A percentile compares a stretch with the other conserved stretches of the same genome.
Evolutionary conservation across 495 filamentous ascomycete species (phyloP).

Genomic region (Xylaria bambusicola): DNA sequence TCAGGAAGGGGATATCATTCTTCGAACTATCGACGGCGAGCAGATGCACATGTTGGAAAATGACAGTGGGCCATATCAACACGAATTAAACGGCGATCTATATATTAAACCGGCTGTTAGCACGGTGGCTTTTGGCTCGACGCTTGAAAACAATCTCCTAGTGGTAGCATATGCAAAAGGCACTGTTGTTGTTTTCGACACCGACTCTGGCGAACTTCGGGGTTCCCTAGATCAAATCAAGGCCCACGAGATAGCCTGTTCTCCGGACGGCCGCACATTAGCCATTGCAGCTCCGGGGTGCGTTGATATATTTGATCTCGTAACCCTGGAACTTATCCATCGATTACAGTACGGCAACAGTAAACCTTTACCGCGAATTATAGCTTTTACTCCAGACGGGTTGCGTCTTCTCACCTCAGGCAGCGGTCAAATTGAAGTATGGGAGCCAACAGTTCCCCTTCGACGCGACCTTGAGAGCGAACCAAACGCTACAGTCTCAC

Average conservation of each 20-base stretch:
- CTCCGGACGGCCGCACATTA: slow-evolving; percentile 3
- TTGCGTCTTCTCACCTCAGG: slow-evolving; percentile 7
- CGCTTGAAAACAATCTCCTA: slow-evolving; percentile 11
- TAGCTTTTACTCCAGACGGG: not conserved
- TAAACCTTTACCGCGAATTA: not conserved
- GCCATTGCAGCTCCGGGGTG: slow-evolving; percentile 4
- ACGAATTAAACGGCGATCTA: not conserved
- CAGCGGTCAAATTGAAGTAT: not conserved
- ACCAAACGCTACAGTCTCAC: slow-evolving; percentile 24
- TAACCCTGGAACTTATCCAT: not conserved
- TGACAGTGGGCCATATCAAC: slow-evolving; percentile 17
- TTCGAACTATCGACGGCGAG: slow-evolving; percentile 29
- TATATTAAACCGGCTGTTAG: not conserved
- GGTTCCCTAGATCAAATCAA: not conserved
- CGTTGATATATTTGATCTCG: slow-evolving; percentile 1
- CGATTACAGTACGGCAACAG: not conserved
- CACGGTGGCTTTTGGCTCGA: slow-evolving; percentile 15
- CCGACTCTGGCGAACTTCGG: slow-evolving; percentile 3
- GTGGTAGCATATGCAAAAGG: slow-evolving; percentile 10
- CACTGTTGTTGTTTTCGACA: slow-evolving; percentile 5
- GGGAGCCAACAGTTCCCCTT: slow-evolving; percentile 20
- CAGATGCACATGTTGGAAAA: slow-evolving; percentile 25
- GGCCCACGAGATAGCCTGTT: slow-evolving; percentile 3
- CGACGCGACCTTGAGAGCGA: slow-evolving; percentile 26
- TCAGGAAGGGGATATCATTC: slow-evolving; percentile 28